Base-by-base conservation (phyloP, 371 early-diverging fungal genomes). In the Rhizomucor pusillus region DNA sequence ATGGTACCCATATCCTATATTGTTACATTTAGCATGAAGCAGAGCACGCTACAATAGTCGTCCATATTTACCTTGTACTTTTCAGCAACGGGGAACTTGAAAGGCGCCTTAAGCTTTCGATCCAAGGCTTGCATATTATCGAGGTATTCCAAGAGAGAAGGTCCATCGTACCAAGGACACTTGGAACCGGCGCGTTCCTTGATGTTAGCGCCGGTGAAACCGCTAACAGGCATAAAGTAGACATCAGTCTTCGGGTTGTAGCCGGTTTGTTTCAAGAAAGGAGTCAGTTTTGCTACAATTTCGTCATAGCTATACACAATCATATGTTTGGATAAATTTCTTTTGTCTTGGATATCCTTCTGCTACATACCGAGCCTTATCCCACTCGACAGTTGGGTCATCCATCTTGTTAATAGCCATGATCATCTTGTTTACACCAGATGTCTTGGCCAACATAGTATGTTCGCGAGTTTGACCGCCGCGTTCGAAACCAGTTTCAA, bases 391-490 rank as follows among this genome's bases (percentile, higher is more conserved):
- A 11, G 98, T 98, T 16, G 92, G 87, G 58, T 98, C 99, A 67
- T 98, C 99, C 99, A 98, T 98, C 85, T 98, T 98, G 87, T 98
- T 98, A 74, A 98, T 82, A 25, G 87, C 99, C 35, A 96, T 82
- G 39, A 98, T 74, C 57, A 99, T 65, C 55, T 89, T 83, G 75
- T 91, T 91, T 57, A 99, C 91, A 51, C 98, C 98, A n/a, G 89
- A 86, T 16, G 95, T 96, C 84, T 96, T 97, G 59, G 95, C 98
- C 67, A 99, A 71, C 73, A 94, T 80, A 20, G 95, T 91, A 68
- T 99, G 99, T 77, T 99, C 99, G 60, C 98, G 90, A 11, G 99
- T 99, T 77, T 99, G 99, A 53, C 99, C 99, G 50, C 98, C 99
- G 65, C 92, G 90, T 69, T 99, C 99, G 67, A 99, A 99, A 36